Conservation (phyloP, 1,139 yeast genomes). For the Suhomyces bokatorum region DNA sequence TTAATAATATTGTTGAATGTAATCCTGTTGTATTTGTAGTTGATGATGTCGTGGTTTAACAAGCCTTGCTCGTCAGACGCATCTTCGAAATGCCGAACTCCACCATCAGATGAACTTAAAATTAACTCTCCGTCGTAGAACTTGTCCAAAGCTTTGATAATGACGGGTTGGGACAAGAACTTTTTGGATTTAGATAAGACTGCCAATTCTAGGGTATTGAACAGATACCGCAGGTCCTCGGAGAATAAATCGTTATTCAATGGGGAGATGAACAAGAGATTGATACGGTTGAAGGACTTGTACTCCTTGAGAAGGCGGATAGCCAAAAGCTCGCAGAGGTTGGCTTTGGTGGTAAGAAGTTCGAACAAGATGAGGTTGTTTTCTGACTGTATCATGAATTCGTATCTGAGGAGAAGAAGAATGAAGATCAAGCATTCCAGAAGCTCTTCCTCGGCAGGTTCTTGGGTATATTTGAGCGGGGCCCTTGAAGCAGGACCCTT, state of each 20-base stretch:
- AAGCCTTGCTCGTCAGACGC: slow-evolving; percentile 17
- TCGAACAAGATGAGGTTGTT: slow-evolving; percentile 51
- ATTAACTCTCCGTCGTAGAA: slow-evolving; percentile 56
- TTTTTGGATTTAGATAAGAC: slow-evolving; percentile 55
- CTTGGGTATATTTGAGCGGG: slow-evolving; percentile 4
- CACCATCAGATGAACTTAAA: slow-evolving; percentile 20
- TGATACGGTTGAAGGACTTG: slow-evolving; percentile 45
- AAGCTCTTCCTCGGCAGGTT: slow-evolving; percentile 15
- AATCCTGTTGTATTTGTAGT: slow-evolving; percentile 36
- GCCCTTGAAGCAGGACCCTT: not conserved
- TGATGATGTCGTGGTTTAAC: slow-evolving; percentile 32
- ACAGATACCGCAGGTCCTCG: slow-evolving; percentile 19
- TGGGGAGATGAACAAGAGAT: slow-evolving; percentile 46
- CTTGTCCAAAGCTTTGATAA: slow-evolving; percentile 49
- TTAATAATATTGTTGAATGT: slow-evolving; percentile 32
- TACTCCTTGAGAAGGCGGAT: slow-evolving; percentile 54
- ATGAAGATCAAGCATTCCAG: slow-evolving; percentile 32
- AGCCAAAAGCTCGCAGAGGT: slow-evolving; percentile 57
- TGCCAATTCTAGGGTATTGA: slow-evolving; percentile 56
- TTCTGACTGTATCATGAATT: slow-evolving; percentile 50
- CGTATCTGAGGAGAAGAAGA: slow-evolving; percentile 39
- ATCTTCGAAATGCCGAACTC: slow-evolving; percentile 14
- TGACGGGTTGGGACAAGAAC: slow-evolving; percentile 57
- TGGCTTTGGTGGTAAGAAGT: slow-evolving; percentile 51
- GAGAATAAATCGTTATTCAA: slow-evolving; percentile 25